Percentiles rank a stretch among this genome's conserved stretches.
Conservation (phyloP, 1,284 basidiomycete genomes). For the Phylloporus sp. region DNA sequence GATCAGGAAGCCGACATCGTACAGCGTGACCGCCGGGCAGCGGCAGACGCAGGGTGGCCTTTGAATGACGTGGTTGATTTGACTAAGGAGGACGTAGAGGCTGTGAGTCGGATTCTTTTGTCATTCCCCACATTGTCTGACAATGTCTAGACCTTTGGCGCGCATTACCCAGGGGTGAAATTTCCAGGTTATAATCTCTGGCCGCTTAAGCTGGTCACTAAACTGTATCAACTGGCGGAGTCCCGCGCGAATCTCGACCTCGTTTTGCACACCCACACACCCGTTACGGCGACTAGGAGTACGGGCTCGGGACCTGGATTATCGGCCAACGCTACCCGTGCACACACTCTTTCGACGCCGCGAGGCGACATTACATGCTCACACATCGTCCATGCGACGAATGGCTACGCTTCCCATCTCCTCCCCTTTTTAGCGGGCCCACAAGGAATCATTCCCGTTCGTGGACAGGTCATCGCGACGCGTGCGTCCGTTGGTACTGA, state of each 20-base stretch:
- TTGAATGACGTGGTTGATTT: slow-evolving; percentile 53
- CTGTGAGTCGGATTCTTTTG: slow-evolving; percentile 40
- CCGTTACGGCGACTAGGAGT: slow-evolving; percentile 52
- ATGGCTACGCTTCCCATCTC: slow-evolving; percentile 71
- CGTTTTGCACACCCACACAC: slow-evolving; percentile 69
- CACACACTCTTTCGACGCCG: slow-evolving; percentile 46
- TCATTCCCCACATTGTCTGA: background rate
- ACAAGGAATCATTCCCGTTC: slow-evolving; percentile 66
- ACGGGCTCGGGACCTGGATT: background rate
- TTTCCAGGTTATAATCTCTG: slow-evolving; percentile 68
- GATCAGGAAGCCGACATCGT: slow-evolving; percentile 45
- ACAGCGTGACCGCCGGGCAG: slow-evolving; percentile 54
- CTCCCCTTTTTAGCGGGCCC: slow-evolving; percentile 62
- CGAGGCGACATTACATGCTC: slow-evolving; percentile 60
- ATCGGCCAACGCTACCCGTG: background rate
- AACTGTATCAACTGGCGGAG: slow-evolving; percentile 55
- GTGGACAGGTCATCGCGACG: slow-evolving; percentile 73
- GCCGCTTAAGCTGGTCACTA: slow-evolving; percentile 77
- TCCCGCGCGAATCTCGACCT: slow-evolving; percentile 43
- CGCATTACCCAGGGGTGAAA: slow-evolving; percentile 54
- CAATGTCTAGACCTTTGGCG: slow-evolving; percentile 55
- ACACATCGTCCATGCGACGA: slow-evolving; percentile 80
- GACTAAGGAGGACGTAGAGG: slow-evolving; percentile 48
- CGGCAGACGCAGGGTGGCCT: slow-evolving; percentile 55
- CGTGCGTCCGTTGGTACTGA: slow-evolving; percentile 50